A percentile compares a stretch with the other conserved stretches of the same genome.
Conservation (phyloP, 345 rosid genomes). For the Pugionium cornutum region DNA sequence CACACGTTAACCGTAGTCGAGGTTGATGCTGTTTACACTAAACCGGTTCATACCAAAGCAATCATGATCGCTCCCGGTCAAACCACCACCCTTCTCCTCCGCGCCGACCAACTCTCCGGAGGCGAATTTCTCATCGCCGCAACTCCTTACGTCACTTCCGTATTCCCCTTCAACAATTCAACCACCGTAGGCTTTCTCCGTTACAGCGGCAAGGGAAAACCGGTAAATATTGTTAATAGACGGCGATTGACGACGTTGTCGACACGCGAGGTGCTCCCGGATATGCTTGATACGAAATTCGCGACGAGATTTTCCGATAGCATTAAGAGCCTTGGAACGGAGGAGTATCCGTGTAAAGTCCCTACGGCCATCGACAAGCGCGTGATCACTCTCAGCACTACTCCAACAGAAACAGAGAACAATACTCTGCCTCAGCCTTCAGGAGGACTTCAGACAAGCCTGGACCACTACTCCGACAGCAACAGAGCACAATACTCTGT, state of each 20-base stretch:
- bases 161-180: conserved; percentile 58
- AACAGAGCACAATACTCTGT: no score
- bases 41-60: conserved; percentile 52
- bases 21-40: conserved; percentile 61
- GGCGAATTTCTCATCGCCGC: conserved; percentile 55
- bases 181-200: conserved; percentile 55
- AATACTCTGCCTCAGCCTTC: no score
- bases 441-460: no score
- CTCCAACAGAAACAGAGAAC: no score
- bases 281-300: conserved; percentile 48
- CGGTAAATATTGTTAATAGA: background rate
- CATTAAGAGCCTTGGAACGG: conserved; percentile 50
- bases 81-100: conserved; percentile 62
- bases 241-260: conserved; percentile 18
- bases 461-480: no score
- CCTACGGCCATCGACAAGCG: conserved; percentile 55
- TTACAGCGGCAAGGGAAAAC: conserved; percentile 37
- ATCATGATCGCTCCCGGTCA: conserved; percentile 72
- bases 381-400: conserved; percentile 42
- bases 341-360: conserved; percentile 56
- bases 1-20: conserved; percentile 60
- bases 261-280: conserved; percentile 42
- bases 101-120: conserved; percentile 41
- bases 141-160: conserved; percentile 54
- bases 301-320: conserved; percentile 44